Evolutionary conservation across 176 grass and related monocot genomes (phyloP).

Genomic region (Puccinellia tenuiflora): DNA sequence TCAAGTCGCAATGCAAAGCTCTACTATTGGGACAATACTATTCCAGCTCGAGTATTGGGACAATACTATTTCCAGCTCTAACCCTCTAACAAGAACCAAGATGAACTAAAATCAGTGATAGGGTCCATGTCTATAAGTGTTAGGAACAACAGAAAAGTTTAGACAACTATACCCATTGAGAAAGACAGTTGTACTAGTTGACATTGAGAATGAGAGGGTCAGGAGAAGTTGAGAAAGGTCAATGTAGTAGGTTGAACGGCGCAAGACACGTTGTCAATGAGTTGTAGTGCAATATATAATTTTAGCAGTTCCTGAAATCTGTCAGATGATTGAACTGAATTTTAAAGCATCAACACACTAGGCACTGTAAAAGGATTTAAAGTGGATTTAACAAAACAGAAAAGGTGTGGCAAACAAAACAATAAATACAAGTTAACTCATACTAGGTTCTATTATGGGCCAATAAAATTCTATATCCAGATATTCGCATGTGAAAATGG

Average conservation of each 20-base stretch:
- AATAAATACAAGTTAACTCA: background rate
- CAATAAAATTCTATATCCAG: background rate
- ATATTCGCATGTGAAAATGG: background rate
- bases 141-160: background rate
- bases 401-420: background rate
- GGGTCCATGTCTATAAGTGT: too few species aligned
- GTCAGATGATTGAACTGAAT: background rate
- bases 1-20: background rate
- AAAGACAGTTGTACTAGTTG: background rate
- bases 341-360: conserved; percentile 9
- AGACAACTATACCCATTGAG: background rate
- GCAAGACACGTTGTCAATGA: background rate
- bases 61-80: background rate
- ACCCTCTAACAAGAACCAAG: too few species aligned
- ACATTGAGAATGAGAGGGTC: background rate
- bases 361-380: background rate
- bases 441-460: background rate
- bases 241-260: background rate
- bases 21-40: background rate
- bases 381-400: conserved; percentile 18
- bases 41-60: background rate
- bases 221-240: conserved; percentile 4
- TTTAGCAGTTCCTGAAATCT: conserved; percentile 25
- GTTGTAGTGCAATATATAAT: background rate
- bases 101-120: too few species aligned